Evolutionary conservation across 2,329 filamentous ascomycete species (phyloP).

Genomic region (Aspergillus glaucus): DNA sequence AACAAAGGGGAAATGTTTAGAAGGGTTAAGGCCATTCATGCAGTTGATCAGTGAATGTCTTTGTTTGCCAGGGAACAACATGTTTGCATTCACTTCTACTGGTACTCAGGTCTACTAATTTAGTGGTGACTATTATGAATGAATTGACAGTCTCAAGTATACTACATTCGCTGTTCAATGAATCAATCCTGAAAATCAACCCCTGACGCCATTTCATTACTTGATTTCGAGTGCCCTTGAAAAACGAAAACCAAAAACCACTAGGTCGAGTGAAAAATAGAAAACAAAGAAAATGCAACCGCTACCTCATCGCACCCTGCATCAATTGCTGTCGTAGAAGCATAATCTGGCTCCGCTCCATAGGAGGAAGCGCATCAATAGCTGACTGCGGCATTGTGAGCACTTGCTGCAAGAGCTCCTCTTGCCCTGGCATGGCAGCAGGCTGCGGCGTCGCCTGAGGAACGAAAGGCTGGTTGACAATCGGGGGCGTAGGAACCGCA

Average conservation of each 20-base stretch:
- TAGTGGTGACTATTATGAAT: background rate
- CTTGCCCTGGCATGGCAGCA: conserved; percentile 51
- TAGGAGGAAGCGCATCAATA: conserved; percentile 71
- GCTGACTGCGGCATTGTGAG: conserved; percentile 72
- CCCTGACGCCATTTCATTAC: conserved; percentile 3
- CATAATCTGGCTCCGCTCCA: conserved; percentile 73
- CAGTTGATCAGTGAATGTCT: background rate
- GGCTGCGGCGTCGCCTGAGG: conserved; percentile 41
- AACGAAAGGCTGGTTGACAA: conserved; percentile 36
- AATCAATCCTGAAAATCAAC: background rate
- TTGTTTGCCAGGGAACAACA: background rate
- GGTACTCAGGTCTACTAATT: background rate
- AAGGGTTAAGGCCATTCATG: background rate
- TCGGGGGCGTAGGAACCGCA: conserved; percentile 44
- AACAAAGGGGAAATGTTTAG: background rate
- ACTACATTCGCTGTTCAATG: conserved; percentile 5
- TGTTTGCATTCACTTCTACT: background rate
- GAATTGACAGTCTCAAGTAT: background rate
- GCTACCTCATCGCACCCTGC: conserved; percentile 32
- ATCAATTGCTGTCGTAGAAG: conserved; percentile 62
- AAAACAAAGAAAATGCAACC: background rate
- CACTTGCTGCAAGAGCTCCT: conserved; percentile 72
- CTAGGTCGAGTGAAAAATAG: conserved; percentile 1
- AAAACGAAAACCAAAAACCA: background rate
- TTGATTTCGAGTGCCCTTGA: background rate